phyloP scores from a whole-genome alignment of 208 protist species.

The Wallacemonas sp. region DNA sequence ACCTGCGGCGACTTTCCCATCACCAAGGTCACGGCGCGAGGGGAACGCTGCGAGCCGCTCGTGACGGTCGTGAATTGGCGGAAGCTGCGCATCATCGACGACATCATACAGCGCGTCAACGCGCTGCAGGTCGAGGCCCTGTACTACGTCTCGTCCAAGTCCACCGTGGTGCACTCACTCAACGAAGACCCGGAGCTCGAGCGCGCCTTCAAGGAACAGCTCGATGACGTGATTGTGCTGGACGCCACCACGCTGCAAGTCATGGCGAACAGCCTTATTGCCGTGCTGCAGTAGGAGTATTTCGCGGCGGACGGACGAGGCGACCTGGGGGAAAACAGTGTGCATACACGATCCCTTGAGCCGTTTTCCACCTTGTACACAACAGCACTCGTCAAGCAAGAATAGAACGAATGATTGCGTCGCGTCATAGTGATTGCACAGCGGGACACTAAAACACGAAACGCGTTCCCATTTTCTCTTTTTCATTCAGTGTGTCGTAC shows the following conservation, averaged over 20 bases:
- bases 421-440: too few species aligned
- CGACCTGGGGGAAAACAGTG: too few species aligned
- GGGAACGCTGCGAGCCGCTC: constrained; percentile 11
- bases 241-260: constrained; percentile 27
- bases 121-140: constrained; percentile 34
- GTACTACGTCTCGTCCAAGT: constrained; percentile 32
- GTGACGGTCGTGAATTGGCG: constrained; percentile 58
- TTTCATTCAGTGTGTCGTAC: too few species aligned
- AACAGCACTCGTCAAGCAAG: not conserved
- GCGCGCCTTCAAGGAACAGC: constrained; percentile 35
- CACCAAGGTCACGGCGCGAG: not conserved
- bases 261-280: constrained; percentile 37
- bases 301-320: too few species aligned
- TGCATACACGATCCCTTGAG: too few species aligned
- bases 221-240: constrained; percentile 28
- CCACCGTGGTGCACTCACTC: constrained; percentile 27
- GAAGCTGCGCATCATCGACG: constrained; percentile 49
- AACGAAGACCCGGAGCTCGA: constrained; percentile 29
- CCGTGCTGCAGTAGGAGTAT: constrained; percentile 23
- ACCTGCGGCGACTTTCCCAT: constrained; percentile 11
- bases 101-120: constrained; percentile 32
- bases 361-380: too few species aligned
- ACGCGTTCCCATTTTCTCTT: too few species aligned
- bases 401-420: not conserved
- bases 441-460: too few species aligned